These are phyloP conservation scores for Taiwanofungus camphoratus DNA, from an alignment of 1,284 basidiomycete genomes.

Conservation along the genomic window DNA sequence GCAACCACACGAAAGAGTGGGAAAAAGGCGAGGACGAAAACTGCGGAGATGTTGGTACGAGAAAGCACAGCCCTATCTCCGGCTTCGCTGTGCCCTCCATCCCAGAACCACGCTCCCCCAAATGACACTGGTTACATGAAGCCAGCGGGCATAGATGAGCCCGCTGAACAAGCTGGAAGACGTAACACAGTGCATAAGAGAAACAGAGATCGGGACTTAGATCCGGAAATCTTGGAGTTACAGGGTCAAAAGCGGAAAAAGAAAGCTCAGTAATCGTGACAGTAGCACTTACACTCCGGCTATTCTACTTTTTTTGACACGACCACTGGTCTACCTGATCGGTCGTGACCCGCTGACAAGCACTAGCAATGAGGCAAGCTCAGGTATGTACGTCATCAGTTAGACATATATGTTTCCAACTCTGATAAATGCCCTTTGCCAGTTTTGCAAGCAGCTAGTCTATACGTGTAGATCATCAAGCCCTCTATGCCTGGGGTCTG, in stretches of 20 bases:
- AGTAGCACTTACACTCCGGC: neutral
- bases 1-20: slow-evolving; percentile 16
- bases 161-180: slow-evolving; percentile 16
- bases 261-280: slow-evolving; percentile 12
- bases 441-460: too few relatives aligned
- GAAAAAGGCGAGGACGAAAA: slow-evolving; percentile 31
- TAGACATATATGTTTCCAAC: too few relatives aligned
- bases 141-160: slow-evolving; percentile 51
- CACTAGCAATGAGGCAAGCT: too few relatives aligned
- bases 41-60: slow-evolving; percentile 46
- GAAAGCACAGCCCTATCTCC: slow-evolving; percentile 34
- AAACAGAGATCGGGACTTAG: slow-evolving; percentile 14
- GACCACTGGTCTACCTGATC: too few relatives aligned
- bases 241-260: slow-evolving; percentile 22
- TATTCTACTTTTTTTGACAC: too few relatives aligned
- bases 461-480: too few relatives aligned
- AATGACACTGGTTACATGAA: slow-evolving; percentile 39
- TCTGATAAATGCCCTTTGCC: too few relatives aligned
- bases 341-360: too few relatives aligned
- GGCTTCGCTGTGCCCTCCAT: slow-evolving; percentile 28
- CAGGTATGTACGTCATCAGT: too few relatives aligned
- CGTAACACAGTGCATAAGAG: slow-evolving; percentile 14
- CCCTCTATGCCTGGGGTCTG: too few relatives aligned
- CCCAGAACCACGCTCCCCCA: slow-evolving; percentile 32
- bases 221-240: slow-evolving; percentile 8